Evolutionary conservation across 139 green algal genomes (phyloP).

Genomic region (Pedinophyceae sp.): DNA sequence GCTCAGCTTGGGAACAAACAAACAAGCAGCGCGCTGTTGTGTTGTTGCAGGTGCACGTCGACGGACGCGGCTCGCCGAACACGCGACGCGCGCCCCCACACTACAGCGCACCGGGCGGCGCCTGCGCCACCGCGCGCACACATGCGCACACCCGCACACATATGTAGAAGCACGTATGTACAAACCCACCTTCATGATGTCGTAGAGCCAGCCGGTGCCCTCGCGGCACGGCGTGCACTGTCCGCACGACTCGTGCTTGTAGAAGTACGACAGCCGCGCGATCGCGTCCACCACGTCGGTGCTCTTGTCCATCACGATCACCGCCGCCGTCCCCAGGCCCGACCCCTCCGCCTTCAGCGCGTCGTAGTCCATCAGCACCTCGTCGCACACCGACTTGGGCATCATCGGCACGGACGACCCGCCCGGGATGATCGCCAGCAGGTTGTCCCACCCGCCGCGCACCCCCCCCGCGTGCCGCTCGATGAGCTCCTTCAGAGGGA

Average conservation of each 20-base stretch:
- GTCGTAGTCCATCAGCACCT: constrained; percentile 98
- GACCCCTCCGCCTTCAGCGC: constrained; percentile 73
- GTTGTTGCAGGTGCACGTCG: no score
- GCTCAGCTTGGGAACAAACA: background rate
- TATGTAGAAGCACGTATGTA: background rate
- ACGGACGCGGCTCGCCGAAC: no score
- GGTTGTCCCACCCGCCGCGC: constrained; percentile 93
- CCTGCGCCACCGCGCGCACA: background rate
- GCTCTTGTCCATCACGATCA: constrained; percentile 99
- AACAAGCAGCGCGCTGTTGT: no score
- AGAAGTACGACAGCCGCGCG: constrained; percentile 87
- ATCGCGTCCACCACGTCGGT: constrained; percentile 96
- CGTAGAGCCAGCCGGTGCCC: constrained; percentile 74
- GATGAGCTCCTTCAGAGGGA: constrained; percentile 88
- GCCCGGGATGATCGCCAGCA: constrained; percentile 93
- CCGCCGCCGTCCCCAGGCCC: constrained; percentile 85
- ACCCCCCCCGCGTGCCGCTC: constrained; percentile 89
- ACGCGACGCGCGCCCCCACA: background rate
- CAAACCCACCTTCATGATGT: constrained; percentile 31
- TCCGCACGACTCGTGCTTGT: constrained; percentile 97
- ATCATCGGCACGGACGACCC: constrained; percentile 86
- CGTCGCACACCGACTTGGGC: constrained; percentile 65
- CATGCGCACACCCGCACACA: background rate
- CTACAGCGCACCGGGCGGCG: background rate
- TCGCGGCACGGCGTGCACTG: constrained; percentile 98